Conservation (phyloP, 1,284 basidiomycete species). For the Melampsora americana region DNA sequence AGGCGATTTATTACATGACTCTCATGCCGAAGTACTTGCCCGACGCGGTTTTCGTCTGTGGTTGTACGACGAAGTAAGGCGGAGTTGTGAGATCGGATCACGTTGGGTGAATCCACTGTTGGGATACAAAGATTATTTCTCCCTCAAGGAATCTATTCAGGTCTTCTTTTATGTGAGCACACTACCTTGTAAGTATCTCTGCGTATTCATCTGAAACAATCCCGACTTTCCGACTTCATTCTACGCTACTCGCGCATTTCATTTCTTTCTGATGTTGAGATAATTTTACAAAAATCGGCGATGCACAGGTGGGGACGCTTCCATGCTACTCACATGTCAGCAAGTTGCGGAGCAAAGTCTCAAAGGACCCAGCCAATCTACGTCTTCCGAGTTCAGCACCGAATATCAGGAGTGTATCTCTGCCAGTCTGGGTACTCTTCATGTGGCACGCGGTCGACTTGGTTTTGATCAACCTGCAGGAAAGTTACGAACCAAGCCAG, state of each 20-base stretch:
- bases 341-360: neutral
- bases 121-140: neutral
- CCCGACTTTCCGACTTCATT: neutral
- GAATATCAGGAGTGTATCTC: neutral
- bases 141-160: neutral
- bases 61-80: neutral
- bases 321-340: neutral
- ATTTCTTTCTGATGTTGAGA: neutral
- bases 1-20: neutral
- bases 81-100: neutral
- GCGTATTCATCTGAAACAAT: neutral
- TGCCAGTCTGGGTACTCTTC: neutral
- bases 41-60: neutral
- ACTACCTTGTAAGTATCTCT: neutral
- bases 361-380: neutral
- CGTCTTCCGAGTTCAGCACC: neutral
- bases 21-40: slow-evolving; percentile 1
- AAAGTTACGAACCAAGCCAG: neutral
- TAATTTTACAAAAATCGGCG: neutral
- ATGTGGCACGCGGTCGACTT: neutral
- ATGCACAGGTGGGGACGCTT: neutral
- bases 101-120: neutral
- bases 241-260: neutral
- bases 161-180: neutral
- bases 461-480: neutral